Evolutionary conservation across 1,284 basidiomycete genomes (phyloP).

Genomic region (Cryptococcus sp.): DNA sequence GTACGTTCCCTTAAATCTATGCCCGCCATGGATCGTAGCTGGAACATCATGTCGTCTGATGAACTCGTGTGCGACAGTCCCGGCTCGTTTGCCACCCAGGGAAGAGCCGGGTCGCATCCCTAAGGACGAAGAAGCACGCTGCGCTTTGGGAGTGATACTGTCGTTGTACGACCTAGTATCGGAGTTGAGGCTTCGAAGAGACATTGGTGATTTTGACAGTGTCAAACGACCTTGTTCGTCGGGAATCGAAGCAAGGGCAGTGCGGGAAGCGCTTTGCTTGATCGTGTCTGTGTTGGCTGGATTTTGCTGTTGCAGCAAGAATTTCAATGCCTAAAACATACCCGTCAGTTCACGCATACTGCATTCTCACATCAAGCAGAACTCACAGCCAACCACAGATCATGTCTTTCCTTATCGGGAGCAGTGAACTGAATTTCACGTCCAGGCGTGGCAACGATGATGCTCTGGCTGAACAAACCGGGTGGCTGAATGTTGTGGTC

Average conservation of each 20-base stretch:
- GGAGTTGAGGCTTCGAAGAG: conserved; percentile 39
- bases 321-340: conserved; percentile 38
- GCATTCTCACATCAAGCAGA: conserved; percentile 2
- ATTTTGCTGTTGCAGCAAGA: conserved; percentile 47
- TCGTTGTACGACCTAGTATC: conserved; percentile 29
- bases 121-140: conserved; percentile 54
- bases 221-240: conserved; percentile 44
- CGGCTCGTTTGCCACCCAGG: conserved; percentile 70
- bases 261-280: conserved; percentile 18
- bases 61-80: conserved; percentile 86
- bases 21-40: conserved; percentile 41
- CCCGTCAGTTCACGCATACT: conserved; percentile 8
- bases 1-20: conserved; percentile 47
- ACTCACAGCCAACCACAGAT: conserved; percentile 88
- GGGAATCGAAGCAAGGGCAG: conserved; percentile 32
- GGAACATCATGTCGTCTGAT: conserved; percentile 63
- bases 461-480: conserved; percentile 87
- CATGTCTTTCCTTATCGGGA: conserved; percentile 88
- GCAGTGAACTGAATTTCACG: conserved; percentile 98
- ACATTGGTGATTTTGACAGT: conserved; percentile 37
- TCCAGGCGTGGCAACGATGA: conserved; percentile 87
- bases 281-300: conserved; percentile 16
- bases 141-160: conserved; percentile 40
- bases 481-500: conserved; percentile 92
- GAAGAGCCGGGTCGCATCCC: conserved; percentile 58